Base-by-base conservation (phyloP, 2,329 filamentous ascomycete genomes). In the Pezicula radicicola region DNA sequence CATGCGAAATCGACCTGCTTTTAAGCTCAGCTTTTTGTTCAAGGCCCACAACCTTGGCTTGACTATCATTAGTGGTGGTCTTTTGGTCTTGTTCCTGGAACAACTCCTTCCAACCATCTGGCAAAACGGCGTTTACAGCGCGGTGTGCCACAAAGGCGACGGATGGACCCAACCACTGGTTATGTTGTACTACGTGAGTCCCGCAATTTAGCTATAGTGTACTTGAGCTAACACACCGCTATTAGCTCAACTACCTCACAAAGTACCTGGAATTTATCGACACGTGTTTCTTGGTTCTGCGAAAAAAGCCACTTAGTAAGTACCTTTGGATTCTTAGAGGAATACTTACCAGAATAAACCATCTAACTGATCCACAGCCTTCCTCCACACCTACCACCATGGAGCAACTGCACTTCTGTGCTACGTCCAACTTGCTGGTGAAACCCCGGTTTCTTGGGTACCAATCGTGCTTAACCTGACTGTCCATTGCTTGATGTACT, bases 131-230 rank as follows among this genome's bases (percentile, higher is more conserved):
- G 74, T 96, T 63, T 96, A 96, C 78, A 85, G 87, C 67, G 78
- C 89, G 62, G 94, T 97, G 66, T 97, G 92, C 75, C n/a, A 45
- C 9, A 70, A 87, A 61, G 73, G 85, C 2, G 91, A 91, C 63
- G 91, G 91, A 60, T 96, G 91, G 91, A 96, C 92, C 15, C 86
- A 93, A 72, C 88, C 88, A 63, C 75, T 97, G 63, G 89, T 96
- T 59, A 85, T 93, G 58, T 78, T 97, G 60, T 97, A 97, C 83
- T 97, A 96, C 72, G 91, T 96, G 75, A 68, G 90, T 79, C 10
- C 33, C 18, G 6, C 10, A 45, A 30, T 12, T 3, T 18, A 19
- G 25, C 35, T 36, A 25, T 25, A 4, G 25, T 15, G 6, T 30
- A n/a, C 18, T 6, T 39, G 13, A 30, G 7, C 15, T 36, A 12